These are phyloP conservation scores for Ambrosia artemisiifolia DNA, from an alignment of 129 eudicot genomes.

Conservation along the genomic window DNA sequence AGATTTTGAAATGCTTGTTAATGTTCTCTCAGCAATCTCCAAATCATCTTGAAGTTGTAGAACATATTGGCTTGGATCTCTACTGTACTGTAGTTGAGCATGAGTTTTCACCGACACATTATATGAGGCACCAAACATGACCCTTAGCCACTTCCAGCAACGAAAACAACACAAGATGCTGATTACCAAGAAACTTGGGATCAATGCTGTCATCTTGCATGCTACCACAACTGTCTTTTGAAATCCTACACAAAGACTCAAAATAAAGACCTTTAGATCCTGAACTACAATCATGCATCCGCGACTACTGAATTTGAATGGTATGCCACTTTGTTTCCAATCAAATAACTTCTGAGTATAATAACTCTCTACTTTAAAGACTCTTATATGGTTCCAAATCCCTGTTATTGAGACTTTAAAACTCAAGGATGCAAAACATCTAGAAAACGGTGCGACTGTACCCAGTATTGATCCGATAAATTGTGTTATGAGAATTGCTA, in stretches of 20 bases:
- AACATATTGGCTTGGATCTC: neutral
- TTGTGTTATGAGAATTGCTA: neutral
- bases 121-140: neutral
- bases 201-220: neutral
- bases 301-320: neutral
- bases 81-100: neutral
- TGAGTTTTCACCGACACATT: neutral
- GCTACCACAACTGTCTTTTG: neutral
- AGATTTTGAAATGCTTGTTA: neutral
- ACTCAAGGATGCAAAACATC: conserved; percentile 4
- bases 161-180: neutral
- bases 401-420: neutral
- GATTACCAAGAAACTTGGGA: neutral
- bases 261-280: neutral
- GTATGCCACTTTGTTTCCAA: conserved; percentile 1
- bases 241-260: neutral
- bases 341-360: neutral
- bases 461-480: neutral
- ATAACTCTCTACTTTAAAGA: conserved; percentile 8
- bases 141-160: conserved; percentile 1
- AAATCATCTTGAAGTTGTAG: conserved; percentile 2
- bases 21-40: no score
- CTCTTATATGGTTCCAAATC: neutral
- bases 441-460: neutral
- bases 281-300: neutral